A percentile compares a stretch with the other conserved stretches of the same genome.
Conservation (phyloP, 139 green algal genomes). For the Chlamydomonas schloesseri region DNA sequence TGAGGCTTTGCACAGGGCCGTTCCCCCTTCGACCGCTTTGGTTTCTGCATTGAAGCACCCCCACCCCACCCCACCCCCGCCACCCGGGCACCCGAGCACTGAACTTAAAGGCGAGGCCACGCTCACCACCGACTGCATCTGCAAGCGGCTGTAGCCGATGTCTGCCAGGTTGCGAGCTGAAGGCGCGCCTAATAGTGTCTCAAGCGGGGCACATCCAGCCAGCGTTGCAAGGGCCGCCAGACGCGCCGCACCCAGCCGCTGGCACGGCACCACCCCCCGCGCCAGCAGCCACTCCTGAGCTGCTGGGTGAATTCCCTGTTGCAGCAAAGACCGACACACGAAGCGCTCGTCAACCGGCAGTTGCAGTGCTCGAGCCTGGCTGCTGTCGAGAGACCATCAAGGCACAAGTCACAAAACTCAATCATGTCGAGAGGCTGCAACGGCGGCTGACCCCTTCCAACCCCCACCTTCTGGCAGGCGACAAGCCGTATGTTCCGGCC, state of each 20-base stretch:
- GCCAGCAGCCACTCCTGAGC: constrained; percentile 8
- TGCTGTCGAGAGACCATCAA: too few species aligned
- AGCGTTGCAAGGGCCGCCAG: background rate
- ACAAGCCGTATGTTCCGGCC: background rate
- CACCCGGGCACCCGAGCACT: too few species aligned
- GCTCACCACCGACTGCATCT: background rate
- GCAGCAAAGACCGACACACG: too few species aligned
- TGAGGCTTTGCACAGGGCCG: too few species aligned
- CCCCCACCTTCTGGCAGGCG: constrained; percentile 34
- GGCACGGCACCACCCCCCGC: constrained; percentile 2
- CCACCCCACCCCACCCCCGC: too few species aligned
- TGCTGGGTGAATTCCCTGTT: constrained; percentile 25
- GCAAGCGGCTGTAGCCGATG: background rate
- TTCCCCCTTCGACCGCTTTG: too few species aligned
- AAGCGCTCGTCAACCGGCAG: too few species aligned
- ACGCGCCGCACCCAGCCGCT: constrained; percentile 25
- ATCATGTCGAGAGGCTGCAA: background rate
- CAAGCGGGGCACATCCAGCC: background rate
- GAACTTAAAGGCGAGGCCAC: background rate
- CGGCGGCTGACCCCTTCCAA: background rate
- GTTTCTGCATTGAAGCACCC: too few species aligned
- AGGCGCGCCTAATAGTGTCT: background rate
- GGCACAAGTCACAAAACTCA: too few species aligned
- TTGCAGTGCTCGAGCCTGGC: too few species aligned
- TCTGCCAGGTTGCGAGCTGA: too few species aligned